Base-by-base conservation (phyloP, 139 green algal species). In the Chlorella sp. region DNA sequence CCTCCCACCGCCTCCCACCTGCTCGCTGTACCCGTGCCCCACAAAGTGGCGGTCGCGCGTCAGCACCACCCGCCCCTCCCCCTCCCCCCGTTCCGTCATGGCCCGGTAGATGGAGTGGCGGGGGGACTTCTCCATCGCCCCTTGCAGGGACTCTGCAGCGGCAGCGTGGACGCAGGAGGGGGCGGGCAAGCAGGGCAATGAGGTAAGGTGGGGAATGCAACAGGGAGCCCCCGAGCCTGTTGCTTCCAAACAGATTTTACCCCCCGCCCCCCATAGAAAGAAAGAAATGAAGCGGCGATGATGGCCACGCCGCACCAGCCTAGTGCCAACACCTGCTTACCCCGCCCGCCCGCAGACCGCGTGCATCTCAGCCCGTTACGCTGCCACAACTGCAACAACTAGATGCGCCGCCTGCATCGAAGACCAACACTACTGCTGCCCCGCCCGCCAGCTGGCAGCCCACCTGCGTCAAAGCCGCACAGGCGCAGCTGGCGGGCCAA, bases 401-500 rank as follows among this genome's bases (percentile, higher is more conserved):
- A 16, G 28, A 5, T 9, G 57, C 26, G 76, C 36, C 15, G 4
- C 76, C 15, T 1, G 36, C 5, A 14, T 1, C 34, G 34, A 7
- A 36, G 3, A 15, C 15, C 9, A 48, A 82, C 18, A 30, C 5
- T 12, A 36, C 73, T 22, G 4, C 32, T 40, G n/a, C 32, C 32
- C 32, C 2, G 21, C 39, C 37, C 4, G 5, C 78, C 22, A 48
- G 42, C 32, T 26, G 79, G 68, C 36, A 85, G 79, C 42, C 80
- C 83, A 53, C 88, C 90, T 15, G 93, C 90, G 78, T 96, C 93
- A 28, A 96, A 76, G 26, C 94, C 94, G 30, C 86, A 94, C 42
- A 96, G 40, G 21, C 94, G 89, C 68, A 96, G 88, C 91, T 95
- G 93, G 32, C 91, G 86, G 21, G 94, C 93, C 60, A 96, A 85